phyloP scores from a whole-genome alignment of 768 basidiomycete species.

The Pleurotus djamor region DNA sequence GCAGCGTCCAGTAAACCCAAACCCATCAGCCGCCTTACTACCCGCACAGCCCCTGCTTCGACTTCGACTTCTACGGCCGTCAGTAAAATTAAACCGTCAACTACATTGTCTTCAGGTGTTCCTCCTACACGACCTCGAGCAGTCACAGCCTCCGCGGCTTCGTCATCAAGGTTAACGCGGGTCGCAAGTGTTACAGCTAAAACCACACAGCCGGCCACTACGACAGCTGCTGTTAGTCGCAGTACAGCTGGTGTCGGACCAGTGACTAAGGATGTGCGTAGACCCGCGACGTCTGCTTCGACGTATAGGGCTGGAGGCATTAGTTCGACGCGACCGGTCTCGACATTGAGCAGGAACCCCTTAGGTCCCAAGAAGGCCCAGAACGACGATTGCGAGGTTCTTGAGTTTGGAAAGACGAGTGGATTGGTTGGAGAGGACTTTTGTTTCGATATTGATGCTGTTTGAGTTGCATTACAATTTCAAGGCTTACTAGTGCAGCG shows the following conservation, averaged over 20 bases:
- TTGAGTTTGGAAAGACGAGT: conserved; percentile 7
- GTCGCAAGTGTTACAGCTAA: no score
- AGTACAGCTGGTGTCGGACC: no score
- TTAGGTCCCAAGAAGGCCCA: not conserved
- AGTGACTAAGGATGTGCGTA: not conserved
- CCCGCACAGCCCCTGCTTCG: not conserved
- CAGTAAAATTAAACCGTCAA: no score
- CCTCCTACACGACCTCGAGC: no score
- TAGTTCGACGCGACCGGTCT: not conserved
- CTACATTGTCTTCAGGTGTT: no score
- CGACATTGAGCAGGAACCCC: not conserved
- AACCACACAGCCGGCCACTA: not conserved
- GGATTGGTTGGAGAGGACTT: conserved; percentile 18
- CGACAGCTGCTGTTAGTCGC: not conserved
- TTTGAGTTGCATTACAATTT: not conserved
- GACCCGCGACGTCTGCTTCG: conserved; percentile 7
- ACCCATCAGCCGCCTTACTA: not conserved
- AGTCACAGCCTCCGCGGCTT: no score
- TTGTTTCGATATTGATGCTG: conserved; percentile 15
- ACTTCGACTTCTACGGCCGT: not conserved
- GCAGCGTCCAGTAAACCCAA: not conserved
- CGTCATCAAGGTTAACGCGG: no score
- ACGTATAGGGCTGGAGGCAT: not conserved
- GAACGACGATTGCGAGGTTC: conserved; percentile 4
- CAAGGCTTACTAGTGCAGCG: not conserved